phyloP scores from a whole-genome alignment of 2,329 filamentous ascomycete genomes.

The Onygenales sp. region DNA sequence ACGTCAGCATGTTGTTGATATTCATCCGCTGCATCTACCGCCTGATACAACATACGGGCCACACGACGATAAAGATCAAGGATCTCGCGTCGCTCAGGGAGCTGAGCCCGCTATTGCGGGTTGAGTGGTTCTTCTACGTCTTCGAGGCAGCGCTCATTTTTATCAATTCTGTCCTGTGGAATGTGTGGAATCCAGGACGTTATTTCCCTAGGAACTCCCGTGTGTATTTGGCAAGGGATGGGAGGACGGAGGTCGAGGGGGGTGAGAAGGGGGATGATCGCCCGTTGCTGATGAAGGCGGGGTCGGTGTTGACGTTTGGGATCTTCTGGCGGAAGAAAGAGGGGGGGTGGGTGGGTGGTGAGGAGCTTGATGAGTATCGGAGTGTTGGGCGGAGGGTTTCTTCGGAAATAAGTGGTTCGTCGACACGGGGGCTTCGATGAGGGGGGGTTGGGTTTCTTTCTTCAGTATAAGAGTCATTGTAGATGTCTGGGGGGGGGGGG shows the following conservation, averaged over 20 bases:
- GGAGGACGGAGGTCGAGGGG: slow-evolving; percentile 37
- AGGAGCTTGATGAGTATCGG: no score
- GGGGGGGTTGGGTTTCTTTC: no score
- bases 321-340: slow-evolving; percentile 7
- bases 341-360: neutral
- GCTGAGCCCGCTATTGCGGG: slow-evolving; percentile 39
- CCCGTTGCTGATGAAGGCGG: slow-evolving; percentile 22
- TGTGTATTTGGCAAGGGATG: slow-evolving; percentile 41
- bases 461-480: no score
- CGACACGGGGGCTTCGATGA: no score
- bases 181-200: slow-evolving; percentile 41
- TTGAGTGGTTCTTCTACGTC: slow-evolving; percentile 50
- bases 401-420: no score
- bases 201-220: slow-evolving; percentile 41
- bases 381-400: no score
- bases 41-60: slow-evolving; percentile 20
- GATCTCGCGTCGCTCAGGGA: slow-evolving; percentile 12
- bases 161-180: slow-evolving; percentile 40
- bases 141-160: slow-evolving; percentile 48
- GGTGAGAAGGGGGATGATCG: slow-evolving; percentile 42
- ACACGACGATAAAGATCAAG: slow-evolving; percentile 5
- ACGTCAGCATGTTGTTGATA: slow-evolving; percentile 9
- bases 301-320: slow-evolving; percentile 7
- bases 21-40: slow-evolving; percentile 14
- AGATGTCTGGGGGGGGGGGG: no score